A percentile compares a stretch with the other conserved stretches of the same genome.
These are phyloP conservation scores for Wickerhamomyces bovis DNA, from an alignment of 805 yeast species.

Conservation along the genomic window DNA sequence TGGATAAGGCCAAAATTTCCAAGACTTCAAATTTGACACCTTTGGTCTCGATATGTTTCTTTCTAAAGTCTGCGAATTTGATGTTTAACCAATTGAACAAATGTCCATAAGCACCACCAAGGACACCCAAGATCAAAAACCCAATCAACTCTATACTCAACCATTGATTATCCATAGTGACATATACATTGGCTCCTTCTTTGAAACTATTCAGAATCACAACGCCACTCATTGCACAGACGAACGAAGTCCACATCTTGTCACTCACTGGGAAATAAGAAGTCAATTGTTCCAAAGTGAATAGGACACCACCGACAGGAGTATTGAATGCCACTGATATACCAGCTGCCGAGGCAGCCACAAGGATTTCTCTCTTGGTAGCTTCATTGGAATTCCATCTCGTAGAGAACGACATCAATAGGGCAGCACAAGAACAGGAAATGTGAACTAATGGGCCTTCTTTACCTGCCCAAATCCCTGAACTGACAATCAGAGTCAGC, in stretches of 20 bases:
- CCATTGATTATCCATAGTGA: conserved; percentile 72
- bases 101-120: conserved; percentile 66
- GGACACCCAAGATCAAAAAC: conserved; percentile 59
- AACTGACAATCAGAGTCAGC: conserved; percentile 57
- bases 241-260: conserved; percentile 79
- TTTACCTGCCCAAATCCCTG: conserved; percentile 79
- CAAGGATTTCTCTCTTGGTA: conserved; percentile 53
- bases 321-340: conserved; percentile 81
- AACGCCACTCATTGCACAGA: conserved; percentile 70
- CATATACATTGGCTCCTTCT: conserved; percentile 48
- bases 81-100: conserved; percentile 44
- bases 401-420: conserved; percentile 30
- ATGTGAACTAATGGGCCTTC: conserved; percentile 87
- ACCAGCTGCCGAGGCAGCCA: conserved; percentile 81
- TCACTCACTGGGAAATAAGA: conserved; percentile 56
- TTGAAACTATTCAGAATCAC: conserved; percentile 47
- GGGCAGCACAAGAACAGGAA: conserved; percentile 51
- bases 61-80: conserved; percentile 32
- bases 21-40: conserved; percentile 30
- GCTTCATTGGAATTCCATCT: conserved; percentile 43
- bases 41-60: conserved; percentile 13
- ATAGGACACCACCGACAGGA: conserved; percentile 84
- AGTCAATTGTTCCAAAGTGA: conserved; percentile 64
- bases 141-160: conserved; percentile 64
- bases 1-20: conserved; percentile 44